Evolutionary conservation across 1,284 basidiomycete genomes (phyloP).

Genomic region (Trametes sp.): DNA sequence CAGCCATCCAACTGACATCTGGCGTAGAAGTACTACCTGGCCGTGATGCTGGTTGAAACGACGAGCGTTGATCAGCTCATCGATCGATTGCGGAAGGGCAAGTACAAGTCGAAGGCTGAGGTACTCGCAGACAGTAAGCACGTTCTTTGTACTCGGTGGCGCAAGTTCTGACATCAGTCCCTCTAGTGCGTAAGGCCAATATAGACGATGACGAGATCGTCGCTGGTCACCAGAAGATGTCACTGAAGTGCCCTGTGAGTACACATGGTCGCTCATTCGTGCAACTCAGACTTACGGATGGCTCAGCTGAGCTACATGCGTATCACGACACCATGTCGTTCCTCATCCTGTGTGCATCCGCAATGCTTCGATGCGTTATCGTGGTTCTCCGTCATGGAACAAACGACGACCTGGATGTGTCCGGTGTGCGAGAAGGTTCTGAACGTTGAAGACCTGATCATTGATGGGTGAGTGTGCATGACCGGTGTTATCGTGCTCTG

Average conservation of each 20-base stretch:
- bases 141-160: not conserved
- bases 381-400: constrained; percentile 96
- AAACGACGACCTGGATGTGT: constrained; percentile 96
- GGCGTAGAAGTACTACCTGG: constrained; percentile 85
- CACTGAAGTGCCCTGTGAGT: constrained; percentile 90
- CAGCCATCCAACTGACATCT: constrained; percentile 7
- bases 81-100: constrained; percentile 69
- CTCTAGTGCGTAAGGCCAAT: constrained; percentile 64
- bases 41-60: constrained; percentile 83
- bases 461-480: constrained; percentile 80
- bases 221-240: constrained; percentile 87
- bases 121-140: constrained; percentile 71
- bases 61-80: constrained; percentile 74
- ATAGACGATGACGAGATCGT: constrained; percentile 88
- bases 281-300: constrained; percentile 10
- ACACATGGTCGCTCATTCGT: not conserved
- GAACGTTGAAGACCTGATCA: constrained; percentile 83
- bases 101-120: constrained; percentile 71
- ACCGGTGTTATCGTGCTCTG: not conserved
- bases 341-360: constrained; percentile 85
- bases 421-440: constrained; percentile 92
- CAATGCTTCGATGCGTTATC: constrained; percentile 97
- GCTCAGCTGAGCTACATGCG: constrained; percentile 89
- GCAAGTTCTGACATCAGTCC: not conserved
- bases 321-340: constrained; percentile 87